Evolutionary conservation across 495 filamentous ascomycete genomes (phyloP).

Genomic region (Annulohypoxylon moriforme): DNA sequence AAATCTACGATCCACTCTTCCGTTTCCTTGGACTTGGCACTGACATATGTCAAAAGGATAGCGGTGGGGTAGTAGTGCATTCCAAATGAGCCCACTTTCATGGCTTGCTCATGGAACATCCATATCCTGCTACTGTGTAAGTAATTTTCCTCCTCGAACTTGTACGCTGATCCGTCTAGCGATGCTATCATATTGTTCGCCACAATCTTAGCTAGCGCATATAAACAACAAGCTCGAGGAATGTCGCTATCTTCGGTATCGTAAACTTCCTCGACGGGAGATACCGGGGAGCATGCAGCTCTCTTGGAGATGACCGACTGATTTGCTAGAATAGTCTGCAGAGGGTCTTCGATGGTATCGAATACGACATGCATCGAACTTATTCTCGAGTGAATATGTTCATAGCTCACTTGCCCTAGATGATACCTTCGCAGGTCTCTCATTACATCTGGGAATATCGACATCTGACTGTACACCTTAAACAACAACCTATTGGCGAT

Average conservation of each 20-base stretch:
- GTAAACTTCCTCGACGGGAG: conserved; percentile 17
- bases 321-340: conserved; percentile 2
- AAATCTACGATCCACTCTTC: conserved; percentile 11
- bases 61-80: conserved; percentile 23
- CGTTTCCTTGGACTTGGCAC: conserved; percentile 6
- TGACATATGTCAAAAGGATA: conserved; percentile 14
- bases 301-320: background rate
- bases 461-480: conserved; percentile 1
- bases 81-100: conserved; percentile 13
- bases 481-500: background rate
- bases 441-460: conserved; percentile 21
- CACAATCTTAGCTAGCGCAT: background rate
- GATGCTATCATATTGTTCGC: conserved; percentile 16
- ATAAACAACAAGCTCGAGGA: conserved; percentile 4
- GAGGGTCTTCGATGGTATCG: background rate
- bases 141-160: background rate
- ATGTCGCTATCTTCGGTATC: background rate
- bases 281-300: background rate
- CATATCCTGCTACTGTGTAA: conserved; percentile 7
- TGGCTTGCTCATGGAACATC: conserved; percentile 23
- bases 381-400: conserved; percentile 4
- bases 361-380: background rate
- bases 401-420: background rate
- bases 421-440: conserved; percentile 18
- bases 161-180: background rate